Evolutionary conservation across 2,329 filamentous ascomycete genomes (phyloP).

Genomic region (Botrytis medusae): DNA sequence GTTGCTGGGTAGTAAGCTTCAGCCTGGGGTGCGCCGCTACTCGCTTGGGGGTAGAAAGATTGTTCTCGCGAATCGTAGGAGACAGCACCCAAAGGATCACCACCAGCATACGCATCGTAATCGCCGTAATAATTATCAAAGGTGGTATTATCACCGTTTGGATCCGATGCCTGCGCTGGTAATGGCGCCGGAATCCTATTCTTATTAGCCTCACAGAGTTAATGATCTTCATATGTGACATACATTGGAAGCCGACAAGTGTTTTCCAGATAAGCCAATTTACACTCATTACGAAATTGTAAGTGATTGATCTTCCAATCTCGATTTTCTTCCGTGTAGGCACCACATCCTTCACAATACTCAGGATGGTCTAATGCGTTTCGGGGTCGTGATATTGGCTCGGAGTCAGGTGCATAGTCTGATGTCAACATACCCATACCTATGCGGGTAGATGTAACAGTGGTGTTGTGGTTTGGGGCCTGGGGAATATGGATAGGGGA

Average conservation of each 20-base stretch:
- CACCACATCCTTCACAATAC: not conserved
- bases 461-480: not conserved
- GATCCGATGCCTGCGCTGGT: not conserved
- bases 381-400: not conserved
- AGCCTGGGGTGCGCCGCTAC: not conserved
- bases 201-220: not conserved
- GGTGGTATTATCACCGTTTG: not conserved
- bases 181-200: not conserved
- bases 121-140: not conserved
- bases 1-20: not conserved
- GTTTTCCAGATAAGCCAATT: not conserved
- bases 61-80: not conserved
- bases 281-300: not conserved
- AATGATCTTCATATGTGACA: not conserved
- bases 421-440: not conserved
- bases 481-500: not conserved
- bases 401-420: not conserved
- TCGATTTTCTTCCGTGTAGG: rapidly evolving
- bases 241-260: not conserved
- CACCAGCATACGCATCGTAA: not conserved
- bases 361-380: not conserved
- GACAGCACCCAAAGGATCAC: not conserved
- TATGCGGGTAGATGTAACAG: not conserved
- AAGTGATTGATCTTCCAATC: not conserved
- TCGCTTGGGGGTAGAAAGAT: not conserved